A percentile compares a stretch with the other conserved stretches of the same genome.
These are phyloP conservation scores for Arachnopeziza araneosa DNA, from an alignment of 2,329 filamentous ascomycete species.

Conservation along the genomic window DNA sequence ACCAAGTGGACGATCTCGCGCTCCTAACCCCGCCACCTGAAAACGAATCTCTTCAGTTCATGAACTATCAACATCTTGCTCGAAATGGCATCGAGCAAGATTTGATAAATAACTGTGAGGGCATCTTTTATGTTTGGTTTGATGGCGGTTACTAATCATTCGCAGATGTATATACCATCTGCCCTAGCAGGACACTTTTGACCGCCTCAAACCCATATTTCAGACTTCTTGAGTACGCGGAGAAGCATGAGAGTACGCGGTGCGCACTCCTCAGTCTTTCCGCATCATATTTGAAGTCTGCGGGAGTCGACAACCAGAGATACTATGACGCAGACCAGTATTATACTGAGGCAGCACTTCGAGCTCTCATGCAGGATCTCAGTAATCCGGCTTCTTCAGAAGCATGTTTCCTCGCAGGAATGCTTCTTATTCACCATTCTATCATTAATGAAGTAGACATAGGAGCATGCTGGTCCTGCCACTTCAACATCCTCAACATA, in stretches of 20 bases:
- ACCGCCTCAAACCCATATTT: neutral
- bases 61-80: neutral
- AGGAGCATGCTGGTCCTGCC: neutral
- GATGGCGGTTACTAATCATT: neutral
- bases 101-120: neutral
- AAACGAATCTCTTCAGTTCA: neutral
- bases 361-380: neutral
- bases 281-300: neutral
- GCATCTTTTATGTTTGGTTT: neutral
- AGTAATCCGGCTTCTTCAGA: neutral
- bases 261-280: neutral
- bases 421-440: neutral
- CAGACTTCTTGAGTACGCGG: neutral
- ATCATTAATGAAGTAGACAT: neutral
- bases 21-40: neutral
- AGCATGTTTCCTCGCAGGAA: neutral
- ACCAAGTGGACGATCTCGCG: neutral
- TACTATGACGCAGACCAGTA: neutral
- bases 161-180: neutral
- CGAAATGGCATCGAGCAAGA: neutral
- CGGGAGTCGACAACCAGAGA: neutral
- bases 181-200: neutral
- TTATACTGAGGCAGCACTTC: neutral
- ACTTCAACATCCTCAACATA: neutral
- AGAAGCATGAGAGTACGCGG: neutral